Base-by-base conservation (phyloP, 768 basidiomycete genomes). In the Termitomyces eurrhizus region DNA sequence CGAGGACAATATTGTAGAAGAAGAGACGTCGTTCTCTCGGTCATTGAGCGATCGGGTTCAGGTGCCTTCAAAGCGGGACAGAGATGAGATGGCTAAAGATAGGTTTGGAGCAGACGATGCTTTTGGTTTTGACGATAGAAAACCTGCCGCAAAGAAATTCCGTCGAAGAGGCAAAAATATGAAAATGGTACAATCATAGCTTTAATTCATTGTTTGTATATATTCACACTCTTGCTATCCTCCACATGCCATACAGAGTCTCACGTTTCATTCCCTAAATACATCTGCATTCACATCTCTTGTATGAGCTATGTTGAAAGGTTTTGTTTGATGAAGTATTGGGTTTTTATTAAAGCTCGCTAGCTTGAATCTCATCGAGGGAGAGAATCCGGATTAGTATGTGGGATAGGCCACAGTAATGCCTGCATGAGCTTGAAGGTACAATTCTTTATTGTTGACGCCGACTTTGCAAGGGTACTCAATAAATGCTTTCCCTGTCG, bases 21-120 rank as follows among this genome's bases (percentile, higher is more conserved):
- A 61, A 35, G 65, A 59, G 32, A 32, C 37, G 7, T 52, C 57
- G 32, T 57, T 53, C 16, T 62, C 72, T 16, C 67, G 68, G 33
- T 75, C 77, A 2, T 66, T 79, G 60, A 71, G 74, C 32, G 78
- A 78, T 46, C 67, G 78, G 56, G 71, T 78, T 2, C 68, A 71
- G 49, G 70, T 78, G 26, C 77, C 77, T 9, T 70, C 74, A 35
- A 80, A 80, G 64, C 68, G 78, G 60, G 76, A 75, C 60, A 68
- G 72, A 35, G 74, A 76, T 0, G 76, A 77, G n/a, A 69, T 73
- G 68, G 56, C 49, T 12, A 57, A 59, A 1, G 53, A 64, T 49
- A 49, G 56, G 7, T 65, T 59, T 46, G 50, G 37, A 29, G 39
- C 42, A 29, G 70, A 72, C 32, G 56, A 58, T 8, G 60, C 65